A percentile compares a stretch with the other conserved stretches of the same genome.
These are phyloP conservation scores for Papiliotrema terrestris DNA, from an alignment of 1,284 basidiomycete genomes.

Conservation along the genomic window DNA sequence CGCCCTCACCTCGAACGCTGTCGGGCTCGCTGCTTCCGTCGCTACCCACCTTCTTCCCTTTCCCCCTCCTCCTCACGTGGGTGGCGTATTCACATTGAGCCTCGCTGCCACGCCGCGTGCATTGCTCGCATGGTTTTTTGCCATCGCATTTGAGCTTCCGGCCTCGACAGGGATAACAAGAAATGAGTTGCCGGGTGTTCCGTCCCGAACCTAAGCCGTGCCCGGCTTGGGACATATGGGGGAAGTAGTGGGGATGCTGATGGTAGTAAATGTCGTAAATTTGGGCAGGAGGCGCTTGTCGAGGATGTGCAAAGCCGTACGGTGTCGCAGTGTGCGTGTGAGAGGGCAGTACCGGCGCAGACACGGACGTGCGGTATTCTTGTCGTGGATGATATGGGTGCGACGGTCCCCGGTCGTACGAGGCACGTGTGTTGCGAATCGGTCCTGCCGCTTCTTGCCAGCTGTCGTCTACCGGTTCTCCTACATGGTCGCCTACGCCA, in stretches of 20 bases:
- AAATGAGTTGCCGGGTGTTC: slow-evolving; percentile 31
- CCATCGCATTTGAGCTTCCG: slow-evolving; percentile 43
- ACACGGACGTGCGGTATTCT: background rate
- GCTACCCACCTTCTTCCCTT: slow-evolving; percentile 21
- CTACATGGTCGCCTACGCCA: too few species aligned
- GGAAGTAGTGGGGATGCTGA: background rate
- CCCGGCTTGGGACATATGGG: background rate
- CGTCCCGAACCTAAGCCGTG: background rate
- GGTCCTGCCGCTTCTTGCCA: background rate
- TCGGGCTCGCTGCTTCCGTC: background rate
- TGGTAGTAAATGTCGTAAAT: background rate
- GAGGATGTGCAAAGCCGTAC: background rate
- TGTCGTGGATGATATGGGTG: background rate
- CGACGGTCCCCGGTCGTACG: background rate
- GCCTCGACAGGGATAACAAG: slow-evolving; percentile 36
- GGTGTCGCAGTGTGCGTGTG: background rate
- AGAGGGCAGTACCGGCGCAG: background rate
- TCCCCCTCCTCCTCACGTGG: slow-evolving; percentile 33
- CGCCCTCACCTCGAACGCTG: background rate
- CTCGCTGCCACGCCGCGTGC: slow-evolving; percentile 24
- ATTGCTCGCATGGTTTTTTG: slow-evolving; percentile 32
- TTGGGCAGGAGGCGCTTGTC: background rate
- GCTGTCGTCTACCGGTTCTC: too few species aligned
- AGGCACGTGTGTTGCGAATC: background rate
- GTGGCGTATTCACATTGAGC: slow-evolving; percentile 34